A percentile compares a stretch with the other conserved stretches of the same genome.
phyloP scores from a whole-genome alignment of 2,329 filamentous ascomycete genomes.

The Fusarium paranaense region DNA sequence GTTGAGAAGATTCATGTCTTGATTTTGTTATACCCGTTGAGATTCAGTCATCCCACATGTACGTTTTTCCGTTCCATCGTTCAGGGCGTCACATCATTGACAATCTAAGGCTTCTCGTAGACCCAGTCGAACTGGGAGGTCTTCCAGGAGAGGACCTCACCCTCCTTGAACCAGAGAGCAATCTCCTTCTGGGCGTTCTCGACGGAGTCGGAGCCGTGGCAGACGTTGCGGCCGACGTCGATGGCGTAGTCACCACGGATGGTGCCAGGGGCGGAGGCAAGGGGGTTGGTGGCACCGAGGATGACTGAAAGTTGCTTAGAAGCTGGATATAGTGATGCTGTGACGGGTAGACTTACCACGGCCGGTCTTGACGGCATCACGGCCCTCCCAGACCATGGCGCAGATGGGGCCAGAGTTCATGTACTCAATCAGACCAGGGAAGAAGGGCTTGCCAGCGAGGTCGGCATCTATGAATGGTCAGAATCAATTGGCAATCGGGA shows the following conservation, averaged over 20 bases:
- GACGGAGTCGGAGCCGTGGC: constrained; percentile 98
- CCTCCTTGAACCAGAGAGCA: constrained; percentile 94
- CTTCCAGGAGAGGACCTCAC: constrained; percentile 89
- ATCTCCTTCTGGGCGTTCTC: constrained; percentile 99
- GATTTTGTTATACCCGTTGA: constrained; percentile 38
- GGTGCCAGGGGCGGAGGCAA: constrained; percentile 93
- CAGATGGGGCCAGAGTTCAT: constrained; percentile 97
- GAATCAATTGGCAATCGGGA: constrained; percentile 36
- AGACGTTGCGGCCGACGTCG: constrained; percentile 92
- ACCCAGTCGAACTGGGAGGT: constrained; percentile 89
- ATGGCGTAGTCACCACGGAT: constrained; percentile 96
- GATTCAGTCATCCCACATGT: constrained; percentile 40
- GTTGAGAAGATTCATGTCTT: constrained; percentile 42
- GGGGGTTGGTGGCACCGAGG: constrained; percentile 99
- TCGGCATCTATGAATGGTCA: constrained; percentile 74
- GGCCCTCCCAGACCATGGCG: constrained; percentile 99
- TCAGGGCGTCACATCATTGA: constrained; percentile 36
- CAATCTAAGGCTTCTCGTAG: constrained; percentile 84
- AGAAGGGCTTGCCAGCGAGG: constrained; percentile 95
- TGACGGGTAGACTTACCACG: constrained; percentile 70
- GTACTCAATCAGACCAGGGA: constrained; percentile 93
- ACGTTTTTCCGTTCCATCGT: constrained; percentile 40
- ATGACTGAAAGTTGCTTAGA: constrained; percentile 66
- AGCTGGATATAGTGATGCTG: not conserved
- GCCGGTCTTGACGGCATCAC: constrained; percentile 98